Percentiles rank a stretch among this genome's conserved stretches.
These are phyloP conservation scores for Udeniomyces megalosporus DNA, from an alignment of 768 basidiomycete genomes.

Conservation along the genomic window DNA sequence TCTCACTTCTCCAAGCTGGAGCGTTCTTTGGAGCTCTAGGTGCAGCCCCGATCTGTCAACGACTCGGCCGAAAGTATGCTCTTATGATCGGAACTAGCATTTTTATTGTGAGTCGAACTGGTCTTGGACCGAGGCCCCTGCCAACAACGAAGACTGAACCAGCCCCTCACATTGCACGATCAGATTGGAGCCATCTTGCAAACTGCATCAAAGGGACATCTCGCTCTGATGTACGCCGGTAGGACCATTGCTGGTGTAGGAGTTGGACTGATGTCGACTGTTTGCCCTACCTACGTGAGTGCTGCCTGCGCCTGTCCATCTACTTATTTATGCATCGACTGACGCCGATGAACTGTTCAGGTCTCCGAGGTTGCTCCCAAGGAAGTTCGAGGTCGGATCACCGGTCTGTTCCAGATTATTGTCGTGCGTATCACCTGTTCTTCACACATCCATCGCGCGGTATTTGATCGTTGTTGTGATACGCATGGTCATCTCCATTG, in stretches of 20 bases:
- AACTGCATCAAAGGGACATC: constrained; percentile 48
- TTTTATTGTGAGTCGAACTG: constrained; percentile 3
- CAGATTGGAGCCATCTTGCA: constrained; percentile 32
- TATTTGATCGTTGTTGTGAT: background rate
- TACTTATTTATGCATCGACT: constrained; percentile 73
- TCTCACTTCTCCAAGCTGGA: no score
- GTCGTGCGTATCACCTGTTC: no score
- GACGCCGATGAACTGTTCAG: no score
- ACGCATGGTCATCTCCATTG: background rate
- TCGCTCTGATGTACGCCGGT: constrained; percentile 60
- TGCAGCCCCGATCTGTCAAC: constrained; percentile 51
- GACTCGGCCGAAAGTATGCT: constrained; percentile 37
- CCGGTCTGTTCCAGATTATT: no score
- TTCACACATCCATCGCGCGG: no score
- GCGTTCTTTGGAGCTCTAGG: no score
- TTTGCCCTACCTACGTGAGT: constrained; percentile 79
- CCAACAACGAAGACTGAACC: no score
- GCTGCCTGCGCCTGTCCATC: constrained; percentile 69
- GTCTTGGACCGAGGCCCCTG: no score
- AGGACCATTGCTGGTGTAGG: constrained; percentile 66
- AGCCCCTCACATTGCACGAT: background rate
- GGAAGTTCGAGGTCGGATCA: no score
- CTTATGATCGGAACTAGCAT: constrained; percentile 7
- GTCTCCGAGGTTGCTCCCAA: constrained; percentile 41
- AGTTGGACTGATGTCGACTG: constrained; percentile 49